Evolutionary conservation across 2,329 filamentous ascomycete species (phyloP).

Genomic region (Trichoderma oligosporum): DNA sequence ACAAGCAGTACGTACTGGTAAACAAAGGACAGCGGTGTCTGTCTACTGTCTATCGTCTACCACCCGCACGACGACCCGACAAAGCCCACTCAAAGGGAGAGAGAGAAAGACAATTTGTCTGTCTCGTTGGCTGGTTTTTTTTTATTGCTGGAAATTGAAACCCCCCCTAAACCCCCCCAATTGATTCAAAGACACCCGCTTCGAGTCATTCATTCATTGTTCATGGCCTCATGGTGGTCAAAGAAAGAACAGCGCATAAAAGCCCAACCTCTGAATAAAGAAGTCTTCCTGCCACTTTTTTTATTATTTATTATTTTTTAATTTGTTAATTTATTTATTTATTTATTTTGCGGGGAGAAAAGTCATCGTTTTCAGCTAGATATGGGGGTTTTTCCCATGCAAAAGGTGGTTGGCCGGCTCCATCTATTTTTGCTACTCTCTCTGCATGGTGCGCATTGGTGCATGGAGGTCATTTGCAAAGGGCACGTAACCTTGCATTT

Average conservation of each 20-base stretch:
- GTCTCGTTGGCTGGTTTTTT: conserved; percentile 9
- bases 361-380: not conserved
- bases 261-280: no score
- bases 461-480: no score
- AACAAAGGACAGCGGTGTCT: no score
- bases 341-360: no score
- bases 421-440: not conserved
- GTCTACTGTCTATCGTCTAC: no score
- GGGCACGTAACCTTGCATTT: conserved; percentile 17
- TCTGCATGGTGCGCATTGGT: no score
- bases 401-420: conserved; percentile 11
- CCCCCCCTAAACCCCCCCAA: not conserved
- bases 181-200: not conserved
- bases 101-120: not conserved
- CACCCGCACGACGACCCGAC: conserved; percentile 19
- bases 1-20: no score
- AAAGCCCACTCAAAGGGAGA: no score
- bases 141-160: conserved; percentile 5
- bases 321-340: no score
- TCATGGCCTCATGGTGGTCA: not conserved
- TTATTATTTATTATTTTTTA: no score
- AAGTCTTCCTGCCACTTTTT: not conserved
- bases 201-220: not conserved
- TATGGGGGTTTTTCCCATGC: conserved; percentile 11
- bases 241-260: not conserved